Evolutionary conservation across 495 filamentous ascomycete genomes (phyloP), one percentile per base, ranked within the genome.

Genomic region (Penicillium bovifimosum): DNA sequence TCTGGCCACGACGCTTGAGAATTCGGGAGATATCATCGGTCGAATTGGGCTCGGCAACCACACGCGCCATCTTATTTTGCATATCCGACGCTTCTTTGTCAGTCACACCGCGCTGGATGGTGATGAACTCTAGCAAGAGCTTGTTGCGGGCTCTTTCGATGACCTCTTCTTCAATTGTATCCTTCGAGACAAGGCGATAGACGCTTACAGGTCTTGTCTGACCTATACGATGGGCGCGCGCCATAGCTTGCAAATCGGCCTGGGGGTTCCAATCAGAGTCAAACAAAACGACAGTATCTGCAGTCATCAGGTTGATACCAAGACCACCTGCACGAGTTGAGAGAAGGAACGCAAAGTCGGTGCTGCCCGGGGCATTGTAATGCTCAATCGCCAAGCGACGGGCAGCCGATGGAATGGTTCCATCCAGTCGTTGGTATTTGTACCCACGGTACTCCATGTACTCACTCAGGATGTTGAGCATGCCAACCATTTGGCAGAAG

Each of bases 251-350:
- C 47, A 99, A 73, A 76, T 99, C 93, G 0, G 93, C 93, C 65
- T 99, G 93, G 11, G 93, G 93, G 54, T 99, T 99, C 95, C 95
- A 99, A 63, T 99, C 93, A 0, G 95, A 97, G 65, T 99, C 93
- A 60, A 97, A 97, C 35, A 99, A 80, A 56, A 99, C 88, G 52
- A 99, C 95, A 0, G 95, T 97, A 64, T 99, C 93, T 2, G 93
- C 93, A 41, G 93, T 96, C 91, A 96, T 97, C 39, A 99, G 71
- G 61, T 99, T 99, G 74, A 99, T 97, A 41, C 93, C 93, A 14
- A 99, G 80, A 63, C 93, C 93, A 72, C 93, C 93, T 40, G 93
- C 93, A 61, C 93, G 81, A 2, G 93, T 99, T 9, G 93, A 97
- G 5, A 99, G 78, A 11, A 97, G 79, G 68, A 97, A 99, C 53